A percentile compares a stretch with the other conserved stretches of the same genome.
Evolutionary conservation across 1,139 yeast species (phyloP).

Genomic region (Geotrichum restrictum): DNA sequence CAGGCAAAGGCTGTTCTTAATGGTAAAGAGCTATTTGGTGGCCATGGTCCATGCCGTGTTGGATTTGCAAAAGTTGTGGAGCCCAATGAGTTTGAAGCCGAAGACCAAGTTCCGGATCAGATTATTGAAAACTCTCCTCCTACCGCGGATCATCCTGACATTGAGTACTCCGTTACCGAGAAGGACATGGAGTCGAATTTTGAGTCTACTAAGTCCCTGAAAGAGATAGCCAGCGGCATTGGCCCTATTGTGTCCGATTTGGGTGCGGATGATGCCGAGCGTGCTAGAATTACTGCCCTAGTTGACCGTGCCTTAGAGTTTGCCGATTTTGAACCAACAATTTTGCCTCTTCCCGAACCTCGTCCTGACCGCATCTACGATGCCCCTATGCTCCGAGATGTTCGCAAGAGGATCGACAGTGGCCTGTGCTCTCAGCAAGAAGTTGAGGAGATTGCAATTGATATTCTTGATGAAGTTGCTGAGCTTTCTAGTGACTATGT

Average conservation of each 20-base stretch:
- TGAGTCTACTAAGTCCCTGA: conserved; percentile 30
- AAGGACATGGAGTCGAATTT: conserved; percentile 25
- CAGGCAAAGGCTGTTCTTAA: conserved; percentile 70
- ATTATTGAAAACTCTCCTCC: background rate
- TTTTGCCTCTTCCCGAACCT: conserved; percentile 37
- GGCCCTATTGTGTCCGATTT: conserved; percentile 33
- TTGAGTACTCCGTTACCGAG: conserved; percentile 25
- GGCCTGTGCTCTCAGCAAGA: conserved; percentile 48
- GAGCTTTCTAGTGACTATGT: conserved; percentile 87
- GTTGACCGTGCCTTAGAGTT: conserved; percentile 34
- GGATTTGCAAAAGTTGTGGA: conserved; percentile 40
- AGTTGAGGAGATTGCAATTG: conserved; percentile 75
- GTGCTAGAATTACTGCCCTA: conserved; percentile 25
- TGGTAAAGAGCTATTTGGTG: conserved; percentile 78
- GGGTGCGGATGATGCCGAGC: conserved; percentile 35
- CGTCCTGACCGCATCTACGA: conserved; percentile 64
- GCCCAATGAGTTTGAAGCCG: conserved; percentile 12
- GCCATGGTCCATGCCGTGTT: conserved; percentile 45
- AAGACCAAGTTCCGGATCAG: background rate
- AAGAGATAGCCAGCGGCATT: conserved; percentile 32
- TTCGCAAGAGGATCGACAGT: conserved; percentile 49
- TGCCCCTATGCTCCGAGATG: conserved; percentile 71
- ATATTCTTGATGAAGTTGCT: conserved; percentile 86
- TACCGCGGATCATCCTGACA: conserved; percentile 3
- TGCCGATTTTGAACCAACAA: conserved; percentile 29